Percentiles rank a stretch among this genome's conserved stretches.
Conservation (phyloP, 2,329 filamentous ascomycete genomes). For the Hyphodiscus sp. region DNA sequence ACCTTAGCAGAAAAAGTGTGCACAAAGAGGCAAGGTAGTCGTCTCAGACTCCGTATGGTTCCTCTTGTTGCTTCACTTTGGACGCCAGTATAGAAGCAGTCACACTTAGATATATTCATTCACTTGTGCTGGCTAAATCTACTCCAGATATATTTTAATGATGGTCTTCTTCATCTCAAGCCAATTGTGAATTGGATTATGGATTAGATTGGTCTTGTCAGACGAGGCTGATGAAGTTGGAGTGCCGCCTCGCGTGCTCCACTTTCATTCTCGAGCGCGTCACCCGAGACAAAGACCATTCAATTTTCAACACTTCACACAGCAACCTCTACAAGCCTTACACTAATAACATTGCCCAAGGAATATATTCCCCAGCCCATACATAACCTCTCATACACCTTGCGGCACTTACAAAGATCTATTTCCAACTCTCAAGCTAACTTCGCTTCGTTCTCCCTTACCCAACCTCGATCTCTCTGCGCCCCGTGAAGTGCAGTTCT, state of each 20-base stretch:
- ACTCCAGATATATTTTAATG: too few relatives aligned
- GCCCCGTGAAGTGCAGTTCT: neutral
- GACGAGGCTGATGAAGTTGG: constrained; percentile 4
- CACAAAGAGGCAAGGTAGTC: too few relatives aligned
- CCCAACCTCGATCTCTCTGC: neutral
- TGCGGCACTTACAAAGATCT: neutral
- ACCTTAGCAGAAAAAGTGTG: too few relatives aligned
- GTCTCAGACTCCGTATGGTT: too few relatives aligned
- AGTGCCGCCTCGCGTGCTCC: neutral
- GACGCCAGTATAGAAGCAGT: too few relatives aligned
- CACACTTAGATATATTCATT: too few relatives aligned
- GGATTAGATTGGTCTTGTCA: constrained; percentile 2
- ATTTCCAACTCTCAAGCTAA: neutral
- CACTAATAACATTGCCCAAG: neutral
- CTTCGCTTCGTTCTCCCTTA: neutral
- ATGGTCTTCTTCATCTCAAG: too few relatives aligned
- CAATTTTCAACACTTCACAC: neutral
- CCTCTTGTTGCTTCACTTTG: too few relatives aligned
- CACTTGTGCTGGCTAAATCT: too few relatives aligned
- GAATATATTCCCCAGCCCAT: too few relatives aligned
- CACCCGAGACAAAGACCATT: neutral
- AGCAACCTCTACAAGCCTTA: neutral
- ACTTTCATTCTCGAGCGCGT: neutral
- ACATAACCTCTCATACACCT: too few relatives aligned
- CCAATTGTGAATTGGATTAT: neutral